Evolutionary conservation across 2,329 filamentous ascomycete species (phyloP).

Genomic region (Chrysoporthe deuterocubensis): DNA sequence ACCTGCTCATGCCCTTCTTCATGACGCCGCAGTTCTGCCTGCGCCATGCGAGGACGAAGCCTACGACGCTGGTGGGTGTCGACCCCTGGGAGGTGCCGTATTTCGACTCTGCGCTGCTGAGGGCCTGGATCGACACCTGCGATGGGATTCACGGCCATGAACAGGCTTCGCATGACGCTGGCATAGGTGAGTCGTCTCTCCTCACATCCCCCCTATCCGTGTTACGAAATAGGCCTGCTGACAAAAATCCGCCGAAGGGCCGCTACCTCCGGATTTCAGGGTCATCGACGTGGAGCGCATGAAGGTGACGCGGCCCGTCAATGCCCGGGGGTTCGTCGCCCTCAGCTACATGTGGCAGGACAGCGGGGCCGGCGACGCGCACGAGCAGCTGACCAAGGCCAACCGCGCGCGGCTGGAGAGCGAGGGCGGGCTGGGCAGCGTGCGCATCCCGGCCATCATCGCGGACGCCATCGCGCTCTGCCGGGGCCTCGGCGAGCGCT

Average conservation of each 20-base stretch:
- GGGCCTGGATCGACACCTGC: slow-evolving; percentile 8
- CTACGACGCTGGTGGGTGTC: slow-evolving; percentile 3
- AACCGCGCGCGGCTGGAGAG: background rate
- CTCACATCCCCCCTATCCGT: background rate
- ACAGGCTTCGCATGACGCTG: background rate
- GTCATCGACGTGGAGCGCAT: slow-evolving; percentile 12
- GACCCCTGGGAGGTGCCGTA: slow-evolving; percentile 13
- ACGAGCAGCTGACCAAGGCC: slow-evolving; percentile 4
- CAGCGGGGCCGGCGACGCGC: background rate
- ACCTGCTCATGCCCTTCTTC: background rate
- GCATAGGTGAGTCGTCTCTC: background rate
- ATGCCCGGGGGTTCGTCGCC: slow-evolving; percentile 1
- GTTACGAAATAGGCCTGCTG: background rate
- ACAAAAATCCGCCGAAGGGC: background rate
- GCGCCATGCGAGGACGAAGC: slow-evolving; percentile 1
- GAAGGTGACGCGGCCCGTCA: slow-evolving; percentile 5
- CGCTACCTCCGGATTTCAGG: slow-evolving; percentile 7
- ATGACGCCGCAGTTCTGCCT: slow-evolving; percentile 10
- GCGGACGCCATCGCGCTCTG: slow-evolving; percentile 7
- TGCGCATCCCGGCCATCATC: background rate
- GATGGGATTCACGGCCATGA: slow-evolving; percentile 13
- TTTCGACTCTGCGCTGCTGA: slow-evolving; percentile 4
- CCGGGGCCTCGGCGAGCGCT: slow-evolving; percentile 9
- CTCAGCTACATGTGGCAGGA: slow-evolving; percentile 11
- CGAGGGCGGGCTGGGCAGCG: slow-evolving; percentile 7